These are phyloP conservation scores for Trametes cingulata DNA, from an alignment of 768 basidiomycete species.

Conservation along the genomic window DNA sequence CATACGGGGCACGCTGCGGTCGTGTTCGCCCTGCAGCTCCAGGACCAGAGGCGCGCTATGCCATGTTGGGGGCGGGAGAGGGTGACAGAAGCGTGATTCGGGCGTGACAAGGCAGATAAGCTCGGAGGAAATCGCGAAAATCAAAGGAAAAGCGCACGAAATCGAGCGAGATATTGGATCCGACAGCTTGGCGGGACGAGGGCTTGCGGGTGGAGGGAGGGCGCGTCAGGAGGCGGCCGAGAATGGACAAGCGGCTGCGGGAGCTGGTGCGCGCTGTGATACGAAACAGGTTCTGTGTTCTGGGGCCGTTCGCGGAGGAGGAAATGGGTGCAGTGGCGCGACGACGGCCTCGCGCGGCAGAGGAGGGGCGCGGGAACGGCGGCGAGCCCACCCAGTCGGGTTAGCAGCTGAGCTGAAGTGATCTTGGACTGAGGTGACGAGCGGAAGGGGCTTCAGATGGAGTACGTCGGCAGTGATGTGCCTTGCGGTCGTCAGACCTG, in stretches of 20 bases:
- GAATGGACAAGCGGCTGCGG: slow-evolving; percentile 4
- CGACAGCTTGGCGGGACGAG: background rate
- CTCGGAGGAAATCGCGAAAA: background rate
- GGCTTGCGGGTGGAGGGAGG: slow-evolving; percentile 4
- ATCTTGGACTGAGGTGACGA: too few species aligned
- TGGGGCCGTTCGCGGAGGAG: slow-evolving; percentile 14
- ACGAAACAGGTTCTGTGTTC: slow-evolving; percentile 10
- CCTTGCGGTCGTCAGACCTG: background rate
- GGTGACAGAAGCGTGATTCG: slow-evolving; percentile 14
- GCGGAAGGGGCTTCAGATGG: background rate
- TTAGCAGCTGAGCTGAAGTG: too few species aligned
- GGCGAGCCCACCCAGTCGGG: background rate
- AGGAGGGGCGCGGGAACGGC: background rate
- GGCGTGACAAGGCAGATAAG: slow-evolving; percentile 15
- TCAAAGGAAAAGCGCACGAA: background rate
- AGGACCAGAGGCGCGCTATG: slow-evolving; percentile 1
- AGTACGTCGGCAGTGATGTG: background rate
- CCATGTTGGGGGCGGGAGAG: background rate
- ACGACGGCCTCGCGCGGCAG: background rate
- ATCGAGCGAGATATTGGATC: background rate
- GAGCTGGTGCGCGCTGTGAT: background rate
- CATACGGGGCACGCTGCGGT: background rate
- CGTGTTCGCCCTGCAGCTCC: background rate
- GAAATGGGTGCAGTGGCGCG: slow-evolving; percentile 7
- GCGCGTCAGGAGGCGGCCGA: slow-evolving; percentile 8